Percentiles rank a stretch among this genome's conserved stretches.
Evolutionary conservation across 768 basidiomycete genomes (phyloP).

Genomic region (Trametes punicea): DNA sequence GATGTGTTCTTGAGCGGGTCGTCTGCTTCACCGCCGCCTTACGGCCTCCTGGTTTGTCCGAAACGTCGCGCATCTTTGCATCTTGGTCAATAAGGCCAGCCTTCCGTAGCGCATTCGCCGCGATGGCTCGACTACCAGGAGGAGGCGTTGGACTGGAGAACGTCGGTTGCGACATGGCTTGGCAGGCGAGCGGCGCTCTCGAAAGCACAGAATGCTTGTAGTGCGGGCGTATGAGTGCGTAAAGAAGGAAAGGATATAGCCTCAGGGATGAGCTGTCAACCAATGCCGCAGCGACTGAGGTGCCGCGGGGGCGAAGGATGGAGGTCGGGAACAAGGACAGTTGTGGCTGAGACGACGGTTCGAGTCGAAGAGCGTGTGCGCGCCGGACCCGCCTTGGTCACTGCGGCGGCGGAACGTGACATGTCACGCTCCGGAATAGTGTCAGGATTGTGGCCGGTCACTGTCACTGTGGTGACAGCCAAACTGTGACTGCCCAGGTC

Average conservation of each 20-base stretch:
- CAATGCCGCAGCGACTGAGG: constrained; percentile 8
- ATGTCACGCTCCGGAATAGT: neutral
- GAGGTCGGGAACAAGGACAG: neutral
- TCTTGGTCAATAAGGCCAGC: constrained; percentile 78
- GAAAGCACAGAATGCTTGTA: constrained; percentile 10
- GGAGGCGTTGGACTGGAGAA: constrained; percentile 61
- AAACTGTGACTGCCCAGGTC: neutral
- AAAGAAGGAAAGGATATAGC: constrained; percentile 3
- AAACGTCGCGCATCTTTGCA: constrained; percentile 67
- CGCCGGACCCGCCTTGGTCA: constrained; percentile 12
- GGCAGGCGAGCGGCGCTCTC: constrained; percentile 10
- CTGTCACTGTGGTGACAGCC: neutral
- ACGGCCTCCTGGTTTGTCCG: constrained; percentile 68
- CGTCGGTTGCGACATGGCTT: constrained; percentile 35
- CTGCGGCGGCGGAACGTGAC: neutral
- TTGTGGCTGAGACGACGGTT: constrained; percentile 19
- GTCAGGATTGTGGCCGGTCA: constrained; percentile 5
- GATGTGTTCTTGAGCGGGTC: constrained; percentile 49
- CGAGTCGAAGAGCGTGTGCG: constrained; percentile 11
- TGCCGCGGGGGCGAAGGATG: neutral
- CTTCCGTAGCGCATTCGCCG: constrained; percentile 57
- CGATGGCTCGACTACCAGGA: constrained; percentile 56
- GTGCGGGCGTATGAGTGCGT: constrained; percentile 10
- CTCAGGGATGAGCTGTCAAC: neutral
- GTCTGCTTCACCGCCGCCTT: constrained; percentile 57